These are phyloP conservation scores for Margaritispora aquatica DNA, from an alignment of 495 filamentous ascomycete genomes.

Conservation along the genomic window DNA sequence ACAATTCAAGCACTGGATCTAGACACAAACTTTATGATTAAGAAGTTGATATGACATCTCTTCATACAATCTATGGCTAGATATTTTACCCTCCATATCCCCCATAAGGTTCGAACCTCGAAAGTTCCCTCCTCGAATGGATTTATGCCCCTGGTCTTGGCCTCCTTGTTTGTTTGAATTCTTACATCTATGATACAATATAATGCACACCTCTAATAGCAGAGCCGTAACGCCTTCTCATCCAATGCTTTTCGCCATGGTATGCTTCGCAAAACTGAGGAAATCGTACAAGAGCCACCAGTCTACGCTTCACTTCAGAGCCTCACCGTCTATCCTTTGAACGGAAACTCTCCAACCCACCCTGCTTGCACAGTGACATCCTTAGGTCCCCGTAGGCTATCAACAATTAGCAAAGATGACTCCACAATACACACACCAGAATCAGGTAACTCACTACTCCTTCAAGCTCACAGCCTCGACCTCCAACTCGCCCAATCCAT, in stretches of 20 bases:
- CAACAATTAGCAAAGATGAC: neutral
- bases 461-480: neutral
- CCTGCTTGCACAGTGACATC: neutral
- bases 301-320: neutral
- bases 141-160: neutral
- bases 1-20: too few species aligned
- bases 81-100: too few species aligned
- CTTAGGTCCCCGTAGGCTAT: neutral
- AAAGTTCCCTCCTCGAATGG: neutral
- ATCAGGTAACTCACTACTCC: neutral
- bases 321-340: neutral
- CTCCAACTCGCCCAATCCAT: neutral
- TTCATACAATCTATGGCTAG: too few species aligned
- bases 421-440: neutral
- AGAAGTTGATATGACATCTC: too few species aligned
- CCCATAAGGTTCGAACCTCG: too few species aligned
- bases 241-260: neutral
- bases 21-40: too few species aligned
- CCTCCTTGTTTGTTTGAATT: neutral
- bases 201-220: neutral
- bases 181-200: neutral
- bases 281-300: neutral
- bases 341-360: neutral
- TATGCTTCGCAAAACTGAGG: neutral
- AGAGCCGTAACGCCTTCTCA: neutral